Evolutionary conservation across 2,329 filamentous ascomycete species (phyloP), one percentile per base, ranked within the genome.

Genomic region (Diaporthe destruens): DNA sequence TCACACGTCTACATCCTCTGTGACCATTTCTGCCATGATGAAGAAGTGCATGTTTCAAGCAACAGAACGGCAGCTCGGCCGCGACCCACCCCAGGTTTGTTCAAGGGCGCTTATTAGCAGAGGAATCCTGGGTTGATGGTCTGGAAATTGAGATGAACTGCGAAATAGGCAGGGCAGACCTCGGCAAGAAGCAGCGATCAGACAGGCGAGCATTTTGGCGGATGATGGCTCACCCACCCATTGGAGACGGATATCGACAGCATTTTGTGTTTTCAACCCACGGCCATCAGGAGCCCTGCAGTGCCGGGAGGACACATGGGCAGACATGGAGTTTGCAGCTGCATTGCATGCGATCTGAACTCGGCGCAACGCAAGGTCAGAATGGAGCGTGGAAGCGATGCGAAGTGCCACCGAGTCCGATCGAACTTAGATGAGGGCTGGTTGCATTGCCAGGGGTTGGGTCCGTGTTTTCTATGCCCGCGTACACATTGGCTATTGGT

Each of bases 71-170:
- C 1, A 5, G 18, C 18, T 61, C 11, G 57, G 39, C 57, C 16
- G 39, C 47, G 57, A 23, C 23, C 16, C n/a, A n/a, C n/a, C n/a
- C n/a, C 32, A 53, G n/a, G 16, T 32, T 25, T 53, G 67, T 70
- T 61, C 39, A 61, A 53, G 67, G 39, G 67, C 67, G n/a, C n/a
- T 5, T 42, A 53, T n/a, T 55, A 59, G 44, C 54, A 42, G 42
- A 51, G 42, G 32, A 51, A 25, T 25, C 66, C 36, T 23, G 32
- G 51, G 54, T 69, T 42, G 54, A 53, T 55, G n/a, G n/a, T 29
- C 32, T 56, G 57, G 34, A 44, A 54, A 73, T 39, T 73, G 67
- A 65, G 71, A 72, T 51, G 71, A 72, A 72, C 67, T 18, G 51
- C 57, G 67, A 55, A 16, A 34, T 66, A 71, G 55, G 66, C 29